Percentiles rank a stretch among this genome's conserved stretches.
Conservation (phyloP, 2,329 filamentous ascomycete species). For the Aureobasidium melanogenum region DNA sequence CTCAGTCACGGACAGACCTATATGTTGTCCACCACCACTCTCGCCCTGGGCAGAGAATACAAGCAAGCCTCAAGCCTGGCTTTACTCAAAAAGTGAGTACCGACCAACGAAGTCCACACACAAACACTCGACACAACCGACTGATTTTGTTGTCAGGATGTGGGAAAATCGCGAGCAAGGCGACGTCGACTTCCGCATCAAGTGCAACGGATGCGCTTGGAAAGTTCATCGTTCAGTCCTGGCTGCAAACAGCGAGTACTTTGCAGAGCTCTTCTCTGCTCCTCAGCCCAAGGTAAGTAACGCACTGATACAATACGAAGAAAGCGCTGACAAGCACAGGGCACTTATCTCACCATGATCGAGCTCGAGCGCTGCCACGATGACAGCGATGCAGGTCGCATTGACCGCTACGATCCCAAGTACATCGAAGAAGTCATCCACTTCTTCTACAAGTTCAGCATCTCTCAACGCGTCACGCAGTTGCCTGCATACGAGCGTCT, state of each 20-base stretch:
- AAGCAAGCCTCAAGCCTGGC: neutral
- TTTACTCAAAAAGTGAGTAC: neutral
- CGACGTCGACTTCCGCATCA: neutral
- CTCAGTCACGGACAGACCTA: neutral
- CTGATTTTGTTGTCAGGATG: neutral
- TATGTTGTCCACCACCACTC: neutral
- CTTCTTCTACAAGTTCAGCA: constrained; percentile 3
- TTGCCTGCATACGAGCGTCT: neutral
- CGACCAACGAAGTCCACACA: neutral
- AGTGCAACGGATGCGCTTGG: neutral
- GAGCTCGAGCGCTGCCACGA: neutral
- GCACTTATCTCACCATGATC: constrained; percentile 1
- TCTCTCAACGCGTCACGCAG: neutral
- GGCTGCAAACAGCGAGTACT: constrained; percentile 1
- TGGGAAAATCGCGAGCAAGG: neutral
- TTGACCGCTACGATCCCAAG: neutral
- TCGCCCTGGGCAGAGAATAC: neutral
- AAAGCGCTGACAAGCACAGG: neutral
- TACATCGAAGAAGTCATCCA: constrained; percentile 1
- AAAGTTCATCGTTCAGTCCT: neutral
- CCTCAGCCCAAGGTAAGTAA: neutral
- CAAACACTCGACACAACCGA: neutral
- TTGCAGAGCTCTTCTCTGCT: neutral
- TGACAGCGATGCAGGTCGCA: neutral
- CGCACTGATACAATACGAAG: neutral